Evolutionary conservation across 2,329 filamentous ascomycete species (phyloP).

Genomic region (Phaeoacremonium minimum): DNA sequence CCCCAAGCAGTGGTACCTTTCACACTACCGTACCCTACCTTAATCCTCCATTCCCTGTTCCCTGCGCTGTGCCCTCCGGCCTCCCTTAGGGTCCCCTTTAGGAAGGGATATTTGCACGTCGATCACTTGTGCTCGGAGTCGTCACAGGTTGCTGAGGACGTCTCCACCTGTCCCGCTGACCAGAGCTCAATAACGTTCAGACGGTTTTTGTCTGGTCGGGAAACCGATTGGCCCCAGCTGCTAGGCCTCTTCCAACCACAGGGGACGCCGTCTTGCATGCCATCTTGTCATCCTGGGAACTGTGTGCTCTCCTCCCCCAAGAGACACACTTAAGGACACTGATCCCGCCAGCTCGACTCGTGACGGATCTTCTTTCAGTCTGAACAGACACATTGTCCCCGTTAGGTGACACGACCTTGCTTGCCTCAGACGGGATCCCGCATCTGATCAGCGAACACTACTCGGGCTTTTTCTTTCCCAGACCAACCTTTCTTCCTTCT

Average conservation of each 20-base stretch:
- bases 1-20: too few relatives aligned
- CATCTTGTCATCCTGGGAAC: conserved; percentile 6
- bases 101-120: conserved; percentile 48
- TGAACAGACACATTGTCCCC: conserved; percentile 15
- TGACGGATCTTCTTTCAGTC: conserved; percentile 26
- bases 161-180: conserved; percentile 38
- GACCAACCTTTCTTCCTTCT: conserved; percentile 4
- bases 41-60: conserved; percentile 20
- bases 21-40: conserved; percentile 31
- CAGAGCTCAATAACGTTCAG: conserved; percentile 37
- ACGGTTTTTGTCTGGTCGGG: conserved; percentile 29
- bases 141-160: conserved; percentile 38
- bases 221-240: conserved; percentile 33
- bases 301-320: conserved; percentile 1
- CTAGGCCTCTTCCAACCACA: conserved; percentile 23
- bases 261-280: conserved; percentile 10
- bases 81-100: conserved; percentile 23
- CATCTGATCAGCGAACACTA: conserved; percentile 50
- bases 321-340: conserved; percentile 11
- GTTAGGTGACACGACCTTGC: conserved; percentile 34
- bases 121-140: conserved; percentile 49
- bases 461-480: conserved; percentile 17
- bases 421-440: conserved; percentile 36
- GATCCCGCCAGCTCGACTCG: conserved; percentile 14
- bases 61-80: conserved; percentile 40